Evolutionary conservation across 208 protist species (phyloP), one percentile per base, ranked within the genome.

Genomic region (Leishmania martiniquensis): DNA sequence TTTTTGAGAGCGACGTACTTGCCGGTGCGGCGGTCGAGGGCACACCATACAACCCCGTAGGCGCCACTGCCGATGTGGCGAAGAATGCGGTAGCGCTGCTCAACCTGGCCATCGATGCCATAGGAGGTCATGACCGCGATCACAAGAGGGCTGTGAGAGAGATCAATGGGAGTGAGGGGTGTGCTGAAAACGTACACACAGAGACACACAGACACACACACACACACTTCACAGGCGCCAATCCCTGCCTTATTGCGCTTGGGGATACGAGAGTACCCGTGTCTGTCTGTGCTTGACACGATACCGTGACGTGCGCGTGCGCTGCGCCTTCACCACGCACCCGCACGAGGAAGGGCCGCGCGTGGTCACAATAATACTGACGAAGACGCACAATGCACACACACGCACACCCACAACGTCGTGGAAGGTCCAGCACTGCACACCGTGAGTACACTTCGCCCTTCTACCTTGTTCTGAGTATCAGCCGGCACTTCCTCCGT

Each of bases 31-130:
- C 87, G 93, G 83, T 99, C 97, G 2, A 97, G 59, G 4, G 96
- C 97, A 80, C 97, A 97, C 97, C 96, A 99, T 44, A 99, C 98
- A 9, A 99, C 95, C 42, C 98, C 97, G 81, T 99, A 99, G 22
- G 97, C 96, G 4, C 98, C 98, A 62, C 98, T 98, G 42, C 98
- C 98, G 62, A 99, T 93, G 85, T 98, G 97, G 54, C 97, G 93
- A 44, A 95, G 80, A 45, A 99, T 91, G 49, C 96, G 89, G 84
- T 99, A 99, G 76, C 97, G 93, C 77, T 96, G 92, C 79, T 98
- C 90, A 13, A 99, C 91, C 68, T 98, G 93, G 2, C 87, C 86
- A 76, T 99, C 98, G 25, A 98, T 84, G 52, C 90, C 91, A 37
- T 94, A 93, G 20, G 91, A 93, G 0, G 83, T 84, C 90, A 96